phyloP scores from a whole-genome alignment of 805 yeast genomes.

The Metahyphopichia silvanorum region DNA sequence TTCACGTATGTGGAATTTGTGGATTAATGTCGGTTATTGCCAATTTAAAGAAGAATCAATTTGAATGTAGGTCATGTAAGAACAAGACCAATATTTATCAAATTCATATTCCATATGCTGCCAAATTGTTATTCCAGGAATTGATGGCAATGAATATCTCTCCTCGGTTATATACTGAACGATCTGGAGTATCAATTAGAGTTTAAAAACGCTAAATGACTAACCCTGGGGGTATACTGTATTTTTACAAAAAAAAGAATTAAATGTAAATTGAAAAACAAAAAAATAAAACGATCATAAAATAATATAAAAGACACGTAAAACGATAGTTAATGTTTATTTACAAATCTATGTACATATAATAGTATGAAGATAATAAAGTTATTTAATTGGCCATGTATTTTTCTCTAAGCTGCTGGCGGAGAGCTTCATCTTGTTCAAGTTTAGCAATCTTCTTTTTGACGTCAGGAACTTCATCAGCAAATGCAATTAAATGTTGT shows the following conservation, averaged over 20 bases:
- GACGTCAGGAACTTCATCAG: slow-evolving; percentile 65
- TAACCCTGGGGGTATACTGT: slow-evolving; percentile 16
- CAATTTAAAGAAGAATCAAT: slow-evolving; percentile 93
- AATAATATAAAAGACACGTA: too few species aligned
- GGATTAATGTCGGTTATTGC: slow-evolving; percentile 98
- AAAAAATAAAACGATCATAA: background rate
- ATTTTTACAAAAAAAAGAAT: slow-evolving; percentile 1
- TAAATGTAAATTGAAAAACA: background rate
- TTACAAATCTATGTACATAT: slow-evolving; percentile 2
- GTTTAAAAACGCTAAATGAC: slow-evolving; percentile 11
- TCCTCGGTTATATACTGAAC: slow-evolving; percentile 94
- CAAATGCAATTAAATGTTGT: slow-evolving; percentile 79
- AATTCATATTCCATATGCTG: slow-evolving; percentile 97
- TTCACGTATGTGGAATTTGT: slow-evolving; percentile 97
- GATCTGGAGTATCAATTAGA: slow-evolving; percentile 56
- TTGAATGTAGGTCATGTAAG: slow-evolving; percentile 97
- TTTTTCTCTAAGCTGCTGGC: slow-evolving; percentile 32
- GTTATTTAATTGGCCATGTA: slow-evolving; percentile 21
- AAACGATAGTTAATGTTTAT: background rate
- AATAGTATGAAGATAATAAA: background rate
- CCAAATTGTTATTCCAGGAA: slow-evolving; percentile 96
- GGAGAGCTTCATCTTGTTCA: slow-evolving; percentile 27
- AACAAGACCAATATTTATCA: slow-evolving; percentile 98
- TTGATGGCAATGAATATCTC: slow-evolving; percentile 99
- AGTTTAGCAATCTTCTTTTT: slow-evolving; percentile 39